Percentiles rank a stretch among this genome's conserved stretches.
Evolutionary conservation across 2,329 filamentous ascomycete genomes (phyloP).

Genomic region (Phoma sp.): DNA sequence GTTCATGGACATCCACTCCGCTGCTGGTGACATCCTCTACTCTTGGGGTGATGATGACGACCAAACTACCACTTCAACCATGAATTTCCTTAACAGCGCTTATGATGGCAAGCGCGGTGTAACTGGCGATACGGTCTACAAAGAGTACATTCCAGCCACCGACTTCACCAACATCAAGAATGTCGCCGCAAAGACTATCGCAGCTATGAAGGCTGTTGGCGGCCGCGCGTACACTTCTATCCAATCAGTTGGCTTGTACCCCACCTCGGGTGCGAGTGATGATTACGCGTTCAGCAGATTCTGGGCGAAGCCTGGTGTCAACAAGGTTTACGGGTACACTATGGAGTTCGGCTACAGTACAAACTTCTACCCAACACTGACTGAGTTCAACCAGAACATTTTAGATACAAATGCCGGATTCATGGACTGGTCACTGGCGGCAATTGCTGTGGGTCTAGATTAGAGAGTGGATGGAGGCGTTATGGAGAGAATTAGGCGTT

Average conservation of each 20-base stretch:
- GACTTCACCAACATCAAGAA: slow-evolving; percentile 45
- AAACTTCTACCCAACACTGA: slow-evolving; percentile 51
- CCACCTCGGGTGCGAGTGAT: slow-evolving; percentile 48
- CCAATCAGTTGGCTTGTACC: slow-evolving; percentile 49
- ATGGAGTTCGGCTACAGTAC: slow-evolving; percentile 51
- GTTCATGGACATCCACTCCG: slow-evolving; percentile 68
- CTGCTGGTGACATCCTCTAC: slow-evolving; percentile 61
- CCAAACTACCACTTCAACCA: slow-evolving; percentile 55
- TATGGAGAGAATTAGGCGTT: neutral
- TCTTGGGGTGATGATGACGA: slow-evolving; percentile 65
- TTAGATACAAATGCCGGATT: slow-evolving; percentile 52
- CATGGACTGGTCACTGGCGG: slow-evolving; percentile 51
- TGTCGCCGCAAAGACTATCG: slow-evolving; percentile 43
- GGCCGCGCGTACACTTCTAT: slow-evolving; percentile 43
- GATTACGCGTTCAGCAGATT: slow-evolving; percentile 51
- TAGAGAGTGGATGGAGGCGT: slow-evolving; percentile 10
- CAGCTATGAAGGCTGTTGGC: slow-evolving; percentile 49
- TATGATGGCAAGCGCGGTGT: slow-evolving; percentile 62
- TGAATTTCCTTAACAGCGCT: slow-evolving; percentile 62
- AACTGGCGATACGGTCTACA: slow-evolving; percentile 61
- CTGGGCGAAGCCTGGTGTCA: slow-evolving; percentile 43
- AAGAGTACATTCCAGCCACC: slow-evolving; percentile 50
- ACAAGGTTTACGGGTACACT: slow-evolving; percentile 52
- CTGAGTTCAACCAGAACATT: slow-evolving; percentile 52
- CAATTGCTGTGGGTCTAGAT: slow-evolving; percentile 40